Conservation (phyloP, 768 basidiomycete genomes). For the Sporobolomyces phaffii region DNA sequence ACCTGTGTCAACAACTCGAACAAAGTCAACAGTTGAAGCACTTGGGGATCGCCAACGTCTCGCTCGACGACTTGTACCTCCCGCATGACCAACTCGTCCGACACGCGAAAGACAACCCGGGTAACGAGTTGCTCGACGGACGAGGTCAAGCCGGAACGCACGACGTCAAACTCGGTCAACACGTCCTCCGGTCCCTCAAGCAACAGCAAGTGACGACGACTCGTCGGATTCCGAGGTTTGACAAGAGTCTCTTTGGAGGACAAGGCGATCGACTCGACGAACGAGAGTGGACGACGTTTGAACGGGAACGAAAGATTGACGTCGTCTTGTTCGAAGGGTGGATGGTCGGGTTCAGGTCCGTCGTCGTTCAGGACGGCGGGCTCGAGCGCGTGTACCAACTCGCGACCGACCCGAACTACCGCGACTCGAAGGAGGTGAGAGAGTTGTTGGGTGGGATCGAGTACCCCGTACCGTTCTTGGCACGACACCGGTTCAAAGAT, state of each 20-base stretch:
- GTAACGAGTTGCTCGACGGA: conserved; percentile 66
- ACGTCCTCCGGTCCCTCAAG: conserved; percentile 53
- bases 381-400: conserved; percentile 52
- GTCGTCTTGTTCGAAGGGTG: conserved; percentile 92
- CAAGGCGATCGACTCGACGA: conserved; percentile 68
- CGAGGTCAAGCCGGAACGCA: conserved; percentile 93
- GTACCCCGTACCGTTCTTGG: conserved; percentile 35
- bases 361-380: conserved; percentile 44
- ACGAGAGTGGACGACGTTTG: conserved; percentile 49
- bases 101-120: conserved; percentile 56
- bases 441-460: conserved; percentile 11
- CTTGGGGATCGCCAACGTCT: conserved; percentile 44
- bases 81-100: conserved; percentile 58
- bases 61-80: conserved; percentile 64
- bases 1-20: conserved; percentile 60
- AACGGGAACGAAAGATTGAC: conserved; percentile 60
- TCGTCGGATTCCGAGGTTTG: conserved; percentile 67
- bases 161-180: conserved; percentile 66
- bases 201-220: background rate
- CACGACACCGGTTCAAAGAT: conserved; percentile 48
- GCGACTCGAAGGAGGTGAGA: conserved; percentile 1
- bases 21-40: conserved; percentile 40
- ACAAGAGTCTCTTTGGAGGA: conserved; percentile 74
- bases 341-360: conserved; percentile 80
- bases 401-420: background rate